These are phyloP conservation scores for Arthromyces matolae DNA, from an alignment of 768 basidiomycete genomes.

Conservation along the genomic window DNA sequence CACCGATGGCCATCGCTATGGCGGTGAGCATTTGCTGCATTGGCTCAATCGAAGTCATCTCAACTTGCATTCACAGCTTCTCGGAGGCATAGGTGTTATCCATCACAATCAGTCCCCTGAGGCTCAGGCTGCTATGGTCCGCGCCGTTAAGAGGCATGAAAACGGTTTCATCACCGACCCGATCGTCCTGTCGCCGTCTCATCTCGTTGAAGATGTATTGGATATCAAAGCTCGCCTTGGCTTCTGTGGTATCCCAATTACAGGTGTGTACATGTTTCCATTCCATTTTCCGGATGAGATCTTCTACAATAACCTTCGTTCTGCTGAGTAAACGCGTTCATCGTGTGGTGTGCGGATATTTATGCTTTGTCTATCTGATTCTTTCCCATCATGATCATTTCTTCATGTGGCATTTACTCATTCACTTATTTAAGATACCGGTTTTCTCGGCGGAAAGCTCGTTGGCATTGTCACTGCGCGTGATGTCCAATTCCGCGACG, in stretches of 20 bases:
- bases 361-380: slow-evolving; percentile 34
- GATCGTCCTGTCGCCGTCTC: slow-evolving; percentile 75
- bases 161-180: slow-evolving; percentile 98
- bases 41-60: slow-evolving; percentile 10
- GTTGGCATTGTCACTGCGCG: slow-evolving; percentile 95
- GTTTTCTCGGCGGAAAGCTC: slow-evolving; percentile 84
- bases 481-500: slow-evolving; percentile 89
- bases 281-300: slow-evolving; percentile 42
- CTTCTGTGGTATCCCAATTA: slow-evolving; percentile 97
- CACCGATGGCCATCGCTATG: slow-evolving; percentile 88
- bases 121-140: slow-evolving; percentile 94
- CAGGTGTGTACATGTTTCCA: slow-evolving; percentile 56
- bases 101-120: slow-evolving; percentile 90
- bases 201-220: slow-evolving; percentile 83
- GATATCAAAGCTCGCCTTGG: slow-evolving; percentile 90
- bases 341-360: slow-evolving; percentile 74
- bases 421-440: slow-evolving; percentile 63
- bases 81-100: slow-evolving; percentile 97
- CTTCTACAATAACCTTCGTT: slow-evolving; percentile 76
- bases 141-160: slow-evolving; percentile 96
- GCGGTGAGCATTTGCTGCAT: slow-evolving; percentile 54
- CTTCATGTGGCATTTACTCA: slow-evolving; percentile 6
- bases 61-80: slow-evolving; percentile 48
- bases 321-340: slow-evolving; percentile 72
- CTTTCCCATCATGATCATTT: slow-evolving; percentile 13